Evolutionary conservation across 805 yeast species (phyloP).

Genomic region (Diddensiella caesifluorescens): DNA sequence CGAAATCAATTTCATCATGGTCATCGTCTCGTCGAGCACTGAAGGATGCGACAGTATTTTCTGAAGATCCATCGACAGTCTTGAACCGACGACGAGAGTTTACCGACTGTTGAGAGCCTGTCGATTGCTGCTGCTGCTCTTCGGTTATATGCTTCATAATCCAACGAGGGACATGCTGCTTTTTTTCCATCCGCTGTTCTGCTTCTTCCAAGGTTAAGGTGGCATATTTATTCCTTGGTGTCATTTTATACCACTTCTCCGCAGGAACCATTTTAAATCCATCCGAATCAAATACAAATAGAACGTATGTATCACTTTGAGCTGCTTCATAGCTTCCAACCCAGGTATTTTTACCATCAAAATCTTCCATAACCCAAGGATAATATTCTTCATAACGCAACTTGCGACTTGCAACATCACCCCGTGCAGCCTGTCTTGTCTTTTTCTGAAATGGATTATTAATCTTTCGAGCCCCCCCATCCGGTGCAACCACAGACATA

Average conservation of each 20-base stretch:
- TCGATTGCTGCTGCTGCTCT: slow-evolving; percentile 45
- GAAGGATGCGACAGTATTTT: slow-evolving; percentile 37
- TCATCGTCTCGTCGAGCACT: slow-evolving; percentile 51
- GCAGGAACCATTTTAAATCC: slow-evolving; percentile 94
- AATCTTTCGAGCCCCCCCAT: slow-evolving; percentile 76
- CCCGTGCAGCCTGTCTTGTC: slow-evolving; percentile 74
- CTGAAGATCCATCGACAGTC: slow-evolving; percentile 43
- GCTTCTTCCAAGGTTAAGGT: slow-evolving; percentile 95
- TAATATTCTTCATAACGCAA: slow-evolving; percentile 92
- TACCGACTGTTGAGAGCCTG: slow-evolving; percentile 38
- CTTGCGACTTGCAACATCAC: slow-evolving; percentile 77
- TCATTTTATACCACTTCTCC: slow-evolving; percentile 88
- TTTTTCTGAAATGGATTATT: slow-evolving; percentile 62
- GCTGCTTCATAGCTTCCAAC: slow-evolving; percentile 95
- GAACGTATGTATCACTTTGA: slow-evolving; percentile 77
- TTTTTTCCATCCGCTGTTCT: slow-evolving; percentile 86
- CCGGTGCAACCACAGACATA: slow-evolving; percentile 68
- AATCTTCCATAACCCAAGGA: slow-evolving; percentile 98
- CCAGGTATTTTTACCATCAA: slow-evolving; percentile 89
- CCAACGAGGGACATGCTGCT: slow-evolving; percentile 82
- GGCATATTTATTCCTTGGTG: slow-evolving; percentile 88
- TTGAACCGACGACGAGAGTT: slow-evolving; percentile 41
- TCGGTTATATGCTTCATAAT: slow-evolving; percentile 83
- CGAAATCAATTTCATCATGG: slow-evolving; percentile 88
- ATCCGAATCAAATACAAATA: slow-evolving; percentile 76